Evolutionary conservation across 2,329 filamentous ascomycete genomes (phyloP).

Genomic region (Pseudopithomyces maydicus): DNA sequence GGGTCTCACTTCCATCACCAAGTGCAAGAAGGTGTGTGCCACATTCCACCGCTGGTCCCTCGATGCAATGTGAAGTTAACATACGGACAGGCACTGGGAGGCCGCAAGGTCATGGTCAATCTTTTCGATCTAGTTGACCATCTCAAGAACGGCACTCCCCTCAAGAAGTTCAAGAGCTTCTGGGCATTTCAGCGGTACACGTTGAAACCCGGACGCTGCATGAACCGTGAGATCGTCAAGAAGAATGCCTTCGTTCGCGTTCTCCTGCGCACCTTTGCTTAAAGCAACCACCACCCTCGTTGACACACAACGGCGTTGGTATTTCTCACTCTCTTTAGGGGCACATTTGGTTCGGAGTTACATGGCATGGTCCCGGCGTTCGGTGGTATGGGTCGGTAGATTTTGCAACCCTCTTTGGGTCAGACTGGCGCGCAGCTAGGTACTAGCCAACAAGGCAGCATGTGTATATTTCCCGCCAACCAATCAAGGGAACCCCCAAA

Average conservation of each 20-base stretch:
- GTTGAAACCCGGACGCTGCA: not conserved
- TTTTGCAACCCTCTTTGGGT: not conserved
- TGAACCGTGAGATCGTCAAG: slow-evolving; percentile 17
- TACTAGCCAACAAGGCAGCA: no score
- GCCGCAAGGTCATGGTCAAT: slow-evolving; percentile 21
- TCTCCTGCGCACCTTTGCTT: slow-evolving; percentile 15
- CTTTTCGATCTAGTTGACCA: slow-evolving; percentile 28
- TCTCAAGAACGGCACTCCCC: slow-evolving; percentile 12
- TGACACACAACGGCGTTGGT: no score
- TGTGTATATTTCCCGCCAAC: no score
- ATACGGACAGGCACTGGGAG: slow-evolving; percentile 12
- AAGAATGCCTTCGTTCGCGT: slow-evolving; percentile 24
- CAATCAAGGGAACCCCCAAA: no score
- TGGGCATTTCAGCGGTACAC: slow-evolving; percentile 18
- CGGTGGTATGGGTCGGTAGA: not conserved
- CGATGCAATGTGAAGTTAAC: not conserved
- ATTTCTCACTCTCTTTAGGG: not conserved
- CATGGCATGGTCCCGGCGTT: not conserved
- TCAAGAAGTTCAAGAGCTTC: slow-evolving; percentile 19
- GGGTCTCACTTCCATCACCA: slow-evolving; percentile 4
- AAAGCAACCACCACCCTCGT: no score
- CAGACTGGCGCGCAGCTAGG: not conserved
- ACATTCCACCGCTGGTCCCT: no score
- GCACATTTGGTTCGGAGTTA: not conserved
- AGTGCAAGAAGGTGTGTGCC: slow-evolving; percentile 18